Evolutionary conservation across 148 eudicot genomes (phyloP), one percentile per base, ranked within the genome.

Genomic region (Vaccinium darrowii): DNA sequence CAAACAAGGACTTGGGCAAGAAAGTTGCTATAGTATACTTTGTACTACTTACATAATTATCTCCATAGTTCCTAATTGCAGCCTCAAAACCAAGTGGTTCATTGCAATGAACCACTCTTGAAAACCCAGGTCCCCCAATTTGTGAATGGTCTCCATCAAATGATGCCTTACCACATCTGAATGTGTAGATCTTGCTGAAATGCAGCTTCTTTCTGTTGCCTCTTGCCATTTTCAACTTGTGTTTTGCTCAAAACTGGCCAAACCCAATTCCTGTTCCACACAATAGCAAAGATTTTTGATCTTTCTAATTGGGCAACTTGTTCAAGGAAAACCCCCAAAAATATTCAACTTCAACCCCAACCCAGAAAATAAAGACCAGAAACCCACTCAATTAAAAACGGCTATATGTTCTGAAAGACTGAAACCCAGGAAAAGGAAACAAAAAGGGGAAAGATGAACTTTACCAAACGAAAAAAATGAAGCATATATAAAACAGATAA

Each of bases 111-210:
- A 95, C 98, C 18, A 92, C 90, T 82, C 98, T 93, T 23, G 98
- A 95, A 83, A 92, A 97, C 1, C 99, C 99, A 62, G 96, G 98
- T 8, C 95, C 93, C 57, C 99, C 99, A 81, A 97, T 95, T 76
- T 92, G 98, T 54, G 94, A 89, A 25, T 86, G 91, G 63, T 93
- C 94, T 5, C 92, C 95, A 72, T 88, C 50, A 36, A 86, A 86
- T 63, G 90, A 85, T 33, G 83, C 84, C 84, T 79, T 93, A 21
- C 93, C 94, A 93, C 99, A 91, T 82, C 87, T 83, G 81, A 97
- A 97, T 79, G 96, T 80, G 74, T 95, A 97, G 90, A 97, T 91
- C 92, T 94, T 97, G 91, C 96, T 97, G 80, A 95, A 92, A 71
- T 88, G 87, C 54, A 94, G 30, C 90, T 88, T 95, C 86, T 83